Percentiles rank a stretch among this genome's conserved stretches.
Evolutionary conservation across 371 early-diverging fungal species (phyloP).

Genomic region (Nematocida major): DNA sequence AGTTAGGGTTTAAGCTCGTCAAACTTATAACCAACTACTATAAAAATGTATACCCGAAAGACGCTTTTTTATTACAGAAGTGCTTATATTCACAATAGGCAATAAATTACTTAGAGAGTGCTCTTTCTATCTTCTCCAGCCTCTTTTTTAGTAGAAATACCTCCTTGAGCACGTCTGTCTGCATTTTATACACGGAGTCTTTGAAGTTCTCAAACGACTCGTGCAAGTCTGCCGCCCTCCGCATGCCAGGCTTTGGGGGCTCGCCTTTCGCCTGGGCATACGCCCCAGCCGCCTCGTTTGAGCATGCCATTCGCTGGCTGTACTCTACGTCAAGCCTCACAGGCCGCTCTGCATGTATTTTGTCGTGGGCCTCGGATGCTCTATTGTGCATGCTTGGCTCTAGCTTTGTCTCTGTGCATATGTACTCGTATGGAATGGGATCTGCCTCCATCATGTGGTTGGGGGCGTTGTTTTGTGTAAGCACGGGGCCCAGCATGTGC

Average conservation of each 20-base stretch:
- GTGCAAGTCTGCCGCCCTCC: not conserved
- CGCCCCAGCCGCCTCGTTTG: not conserved
- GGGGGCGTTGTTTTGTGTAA: not conserved
- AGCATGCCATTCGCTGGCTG: not conserved
- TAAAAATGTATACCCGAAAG: constrained; percentile 39
- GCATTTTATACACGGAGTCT: constrained; percentile 44
- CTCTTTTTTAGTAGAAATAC: constrained; percentile 30
- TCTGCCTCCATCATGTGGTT: not conserved
- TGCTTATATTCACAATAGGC: constrained; percentile 16
- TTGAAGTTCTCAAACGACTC: constrained; percentile 38
- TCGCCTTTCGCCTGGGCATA: not conserved
- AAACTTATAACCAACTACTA: constrained; percentile 75
- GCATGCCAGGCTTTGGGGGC: not conserved
- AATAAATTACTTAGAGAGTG: constrained; percentile 10
- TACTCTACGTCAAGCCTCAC: not conserved
- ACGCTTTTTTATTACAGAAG: constrained; percentile 47
- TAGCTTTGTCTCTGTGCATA: no score
- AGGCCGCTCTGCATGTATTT: not conserved
- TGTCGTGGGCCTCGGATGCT: not conserved
- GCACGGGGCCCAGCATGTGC: no score
- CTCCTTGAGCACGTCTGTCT: constrained; percentile 27
- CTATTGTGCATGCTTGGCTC: no score
- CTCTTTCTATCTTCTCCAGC: constrained; percentile 42
- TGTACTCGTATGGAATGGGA: no score
- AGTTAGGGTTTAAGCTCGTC: constrained; percentile 71